phyloP scores from a whole-genome alignment of 495 filamentous ascomycete genomes.

The Cercophora newfieldiana region DNA sequence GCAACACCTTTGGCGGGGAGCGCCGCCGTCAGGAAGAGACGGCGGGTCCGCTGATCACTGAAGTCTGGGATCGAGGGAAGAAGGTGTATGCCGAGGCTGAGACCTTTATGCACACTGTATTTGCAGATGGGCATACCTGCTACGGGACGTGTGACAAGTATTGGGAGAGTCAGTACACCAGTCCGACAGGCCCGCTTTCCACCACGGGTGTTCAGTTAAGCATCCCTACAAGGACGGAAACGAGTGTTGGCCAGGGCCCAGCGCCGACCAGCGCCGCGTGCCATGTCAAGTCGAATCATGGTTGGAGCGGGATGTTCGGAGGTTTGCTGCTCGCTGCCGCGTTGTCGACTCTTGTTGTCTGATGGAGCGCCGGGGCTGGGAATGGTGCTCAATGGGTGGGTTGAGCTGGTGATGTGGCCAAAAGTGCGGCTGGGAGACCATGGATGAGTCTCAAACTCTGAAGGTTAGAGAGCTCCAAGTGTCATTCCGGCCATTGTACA shows the following conservation, averaged over 20 bases:
- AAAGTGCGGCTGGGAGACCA: too few relatives aligned
- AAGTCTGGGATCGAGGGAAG: background rate
- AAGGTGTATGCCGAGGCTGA: background rate
- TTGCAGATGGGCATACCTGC: background rate
- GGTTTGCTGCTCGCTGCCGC: background rate
- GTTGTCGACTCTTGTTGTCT: background rate
- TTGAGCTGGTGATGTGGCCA: too few relatives aligned
- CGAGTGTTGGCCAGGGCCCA: background rate
- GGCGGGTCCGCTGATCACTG: background rate
- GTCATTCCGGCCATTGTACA: too few relatives aligned
- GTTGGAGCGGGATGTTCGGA: background rate
- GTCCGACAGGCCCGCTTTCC: background rate
- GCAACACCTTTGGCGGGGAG: background rate
- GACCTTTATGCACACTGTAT: background rate
- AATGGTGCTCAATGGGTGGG: too few relatives aligned
- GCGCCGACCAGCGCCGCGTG: background rate
- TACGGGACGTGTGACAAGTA: background rate
- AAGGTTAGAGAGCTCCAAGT: too few relatives aligned
- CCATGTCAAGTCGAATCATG: background rate
- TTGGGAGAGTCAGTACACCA: background rate
- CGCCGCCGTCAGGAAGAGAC: background rate
- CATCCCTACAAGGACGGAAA: background rate
- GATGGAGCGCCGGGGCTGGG: too few relatives aligned
- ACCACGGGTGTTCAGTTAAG: background rate
- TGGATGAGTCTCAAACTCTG: too few relatives aligned